phyloP scores from a whole-genome alignment of 2,329 filamentous ascomycete genomes.

The Aureobasidium sp. region DNA sequence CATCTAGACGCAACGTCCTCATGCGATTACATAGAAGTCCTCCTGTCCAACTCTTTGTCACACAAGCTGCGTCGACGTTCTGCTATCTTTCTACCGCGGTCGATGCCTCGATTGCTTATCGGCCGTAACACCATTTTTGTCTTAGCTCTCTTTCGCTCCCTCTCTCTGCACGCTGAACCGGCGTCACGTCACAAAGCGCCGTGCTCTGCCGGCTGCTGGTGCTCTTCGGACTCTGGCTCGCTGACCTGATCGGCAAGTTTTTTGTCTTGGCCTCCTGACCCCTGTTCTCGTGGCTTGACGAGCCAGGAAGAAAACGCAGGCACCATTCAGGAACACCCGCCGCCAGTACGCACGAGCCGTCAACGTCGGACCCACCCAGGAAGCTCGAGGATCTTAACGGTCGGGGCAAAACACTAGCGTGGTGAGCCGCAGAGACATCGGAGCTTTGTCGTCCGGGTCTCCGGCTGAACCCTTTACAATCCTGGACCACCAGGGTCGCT shows the following conservation, averaged over 20 bases:
- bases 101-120: conserved; percentile 5
- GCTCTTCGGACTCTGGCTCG: background rate
- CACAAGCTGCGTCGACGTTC: conserved; percentile 5
- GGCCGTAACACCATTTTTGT: background rate
- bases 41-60: background rate
- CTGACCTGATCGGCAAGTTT: conserved; percentile 11
- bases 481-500: background rate
- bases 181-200: conserved; percentile 6
- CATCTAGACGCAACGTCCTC: background rate
- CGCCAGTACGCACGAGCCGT: conserved; percentile 9
- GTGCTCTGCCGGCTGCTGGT: background rate
- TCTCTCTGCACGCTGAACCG: background rate
- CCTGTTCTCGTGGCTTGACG: conserved; percentile 14
- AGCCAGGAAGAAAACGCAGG: conserved; percentile 1
- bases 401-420: conserved; percentile 12
- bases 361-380: conserved; percentile 11
- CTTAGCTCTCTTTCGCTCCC: background rate
- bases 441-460: background rate
- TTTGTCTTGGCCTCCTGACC: conserved; percentile 13
- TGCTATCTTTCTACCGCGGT: background rate
- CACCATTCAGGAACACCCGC: conserved; percentile 14
- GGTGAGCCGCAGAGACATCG: conserved; percentile 2
- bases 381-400: conserved; percentile 13
- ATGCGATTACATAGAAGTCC: background rate
- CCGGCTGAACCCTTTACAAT: background rate